phyloP scores from a whole-genome alignment of 106 monocot species.

The Dioscorea alata region DNA sequence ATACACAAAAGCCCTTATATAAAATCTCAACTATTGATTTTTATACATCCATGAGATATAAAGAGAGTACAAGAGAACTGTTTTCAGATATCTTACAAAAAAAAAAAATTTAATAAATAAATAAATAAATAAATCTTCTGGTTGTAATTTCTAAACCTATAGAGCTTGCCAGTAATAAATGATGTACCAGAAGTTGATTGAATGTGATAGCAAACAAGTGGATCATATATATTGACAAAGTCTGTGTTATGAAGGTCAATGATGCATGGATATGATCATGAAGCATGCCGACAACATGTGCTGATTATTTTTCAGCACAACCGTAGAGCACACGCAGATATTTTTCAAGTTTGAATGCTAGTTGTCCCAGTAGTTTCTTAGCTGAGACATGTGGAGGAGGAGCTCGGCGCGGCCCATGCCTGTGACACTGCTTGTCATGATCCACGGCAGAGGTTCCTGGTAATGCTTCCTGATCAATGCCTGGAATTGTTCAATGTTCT shows the following conservation, averaged over 20 bases:
- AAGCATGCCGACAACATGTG: not conserved
- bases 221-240: no score
- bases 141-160: no score
- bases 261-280: not conserved
- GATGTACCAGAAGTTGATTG: no score
- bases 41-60: no score
- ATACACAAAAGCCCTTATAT: no score
- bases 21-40: no score
- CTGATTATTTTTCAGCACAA: not conserved
- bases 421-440: conserved; percentile 93
- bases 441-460: conserved; percentile 79
- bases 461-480: conserved; percentile 62
- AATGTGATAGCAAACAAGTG: no score
- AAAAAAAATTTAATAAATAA: no score
- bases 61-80: no score
- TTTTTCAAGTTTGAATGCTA: conserved; percentile 3
- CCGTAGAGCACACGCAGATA: not conserved
- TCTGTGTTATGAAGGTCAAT: not conserved
- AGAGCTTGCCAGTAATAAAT: no score
- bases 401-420: conserved; percentile 85
- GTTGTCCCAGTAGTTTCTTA: conserved; percentile 96
- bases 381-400: conserved; percentile 96
- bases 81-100: no score
- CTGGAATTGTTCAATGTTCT: conserved; percentile 75
- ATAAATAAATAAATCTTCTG: no score